Conservation (phyloP, 768 basidiomycete genomes). For the Kwoniella sp. region DNA sequence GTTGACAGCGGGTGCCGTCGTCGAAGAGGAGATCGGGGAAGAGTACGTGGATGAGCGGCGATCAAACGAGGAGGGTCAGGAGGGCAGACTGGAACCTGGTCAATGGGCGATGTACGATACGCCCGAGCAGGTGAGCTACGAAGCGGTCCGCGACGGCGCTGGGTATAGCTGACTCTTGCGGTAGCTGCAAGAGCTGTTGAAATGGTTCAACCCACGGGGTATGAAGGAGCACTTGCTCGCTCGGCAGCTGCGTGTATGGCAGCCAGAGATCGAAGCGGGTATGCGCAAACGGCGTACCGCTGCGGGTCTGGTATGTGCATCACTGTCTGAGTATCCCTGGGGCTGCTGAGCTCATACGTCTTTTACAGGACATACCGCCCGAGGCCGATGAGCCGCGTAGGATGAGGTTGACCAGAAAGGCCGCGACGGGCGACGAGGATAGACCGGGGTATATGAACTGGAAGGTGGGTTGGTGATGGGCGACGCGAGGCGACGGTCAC, state of each 20-base stretch:
- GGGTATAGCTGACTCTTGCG: neutral
- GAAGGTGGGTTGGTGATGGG: conserved; percentile 30
- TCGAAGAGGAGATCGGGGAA: conserved; percentile 55
- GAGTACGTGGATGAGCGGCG: conserved; percentile 60
- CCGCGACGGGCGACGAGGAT: conserved; percentile 28
- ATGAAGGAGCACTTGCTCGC: conserved; percentile 74
- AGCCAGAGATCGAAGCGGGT: conserved; percentile 36
- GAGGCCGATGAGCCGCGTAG: conserved; percentile 7
- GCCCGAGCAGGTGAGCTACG: conserved; percentile 67
- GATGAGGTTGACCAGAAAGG: conserved; percentile 21
- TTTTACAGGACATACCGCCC: conserved; percentile 56
- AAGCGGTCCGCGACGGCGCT: neutral
- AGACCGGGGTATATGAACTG: conserved; percentile 30
- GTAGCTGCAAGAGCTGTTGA: conserved; percentile 74
- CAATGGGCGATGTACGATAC: conserved; percentile 92
- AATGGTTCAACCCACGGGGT: conserved; percentile 90
- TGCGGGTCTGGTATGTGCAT: conserved; percentile 24
- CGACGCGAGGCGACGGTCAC: too few relatives aligned
- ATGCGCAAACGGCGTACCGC: conserved; percentile 31
- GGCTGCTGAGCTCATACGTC: conserved; percentile 63
- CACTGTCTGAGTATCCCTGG: conserved; percentile 58
- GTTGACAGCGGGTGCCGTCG: conserved; percentile 4
- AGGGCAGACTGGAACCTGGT: conserved; percentile 64
- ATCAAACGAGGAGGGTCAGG: conserved; percentile 68
- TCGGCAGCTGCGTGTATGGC: conserved; percentile 60